These are phyloP conservation scores for Paramarasmius palmivorus DNA, from an alignment of 1,284 basidiomycete species.

Conservation along the genomic window DNA sequence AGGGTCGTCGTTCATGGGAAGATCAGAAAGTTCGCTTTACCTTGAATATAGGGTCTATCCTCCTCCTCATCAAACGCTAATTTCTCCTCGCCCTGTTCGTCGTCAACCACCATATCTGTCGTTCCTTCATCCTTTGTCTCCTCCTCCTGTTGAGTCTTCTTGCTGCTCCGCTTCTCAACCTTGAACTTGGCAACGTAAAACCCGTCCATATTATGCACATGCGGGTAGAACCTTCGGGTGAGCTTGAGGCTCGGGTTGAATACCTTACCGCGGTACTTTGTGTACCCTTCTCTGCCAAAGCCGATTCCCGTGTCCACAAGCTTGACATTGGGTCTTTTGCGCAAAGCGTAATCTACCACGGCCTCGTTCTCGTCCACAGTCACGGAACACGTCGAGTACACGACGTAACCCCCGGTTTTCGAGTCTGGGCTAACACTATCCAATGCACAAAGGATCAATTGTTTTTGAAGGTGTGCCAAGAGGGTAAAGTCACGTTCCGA, in stretches of 20 bases:
- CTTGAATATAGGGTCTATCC: constrained; percentile 67
- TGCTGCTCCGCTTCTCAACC: constrained; percentile 76
- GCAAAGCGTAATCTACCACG: constrained; percentile 97
- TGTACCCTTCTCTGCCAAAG: constrained; percentile 94
- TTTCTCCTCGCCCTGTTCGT: constrained; percentile 27
- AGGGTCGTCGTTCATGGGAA: constrained; percentile 15
- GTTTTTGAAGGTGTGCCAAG: constrained; percentile 96
- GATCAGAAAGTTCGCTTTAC: constrained; percentile 38
- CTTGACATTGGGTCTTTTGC: constrained; percentile 93
- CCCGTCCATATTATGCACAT: constrained; percentile 96
- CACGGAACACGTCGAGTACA: constrained; percentile 99
- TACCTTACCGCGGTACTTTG: constrained; percentile 84
- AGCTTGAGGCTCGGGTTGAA: constrained; percentile 83
- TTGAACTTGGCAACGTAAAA: constrained; percentile 99
- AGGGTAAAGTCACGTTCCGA: constrained; percentile 94
- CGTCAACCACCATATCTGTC: constrained; percentile 26
- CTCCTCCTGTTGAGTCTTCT: constrained; percentile 24
- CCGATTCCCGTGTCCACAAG: constrained; percentile 93
- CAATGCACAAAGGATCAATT: constrained; percentile 96
- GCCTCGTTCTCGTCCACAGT: constrained; percentile 98
- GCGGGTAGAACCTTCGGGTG: constrained; percentile 89
- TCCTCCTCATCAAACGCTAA: constrained; percentile 68
- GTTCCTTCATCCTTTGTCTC: constrained; percentile 37
- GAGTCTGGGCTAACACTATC: constrained; percentile 92
- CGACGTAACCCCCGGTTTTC: constrained; percentile 90